These are phyloP conservation scores for Tetradesmus lagerheimii DNA, from an alignment of 139 green algal genomes.

Conservation along the genomic window DNA sequence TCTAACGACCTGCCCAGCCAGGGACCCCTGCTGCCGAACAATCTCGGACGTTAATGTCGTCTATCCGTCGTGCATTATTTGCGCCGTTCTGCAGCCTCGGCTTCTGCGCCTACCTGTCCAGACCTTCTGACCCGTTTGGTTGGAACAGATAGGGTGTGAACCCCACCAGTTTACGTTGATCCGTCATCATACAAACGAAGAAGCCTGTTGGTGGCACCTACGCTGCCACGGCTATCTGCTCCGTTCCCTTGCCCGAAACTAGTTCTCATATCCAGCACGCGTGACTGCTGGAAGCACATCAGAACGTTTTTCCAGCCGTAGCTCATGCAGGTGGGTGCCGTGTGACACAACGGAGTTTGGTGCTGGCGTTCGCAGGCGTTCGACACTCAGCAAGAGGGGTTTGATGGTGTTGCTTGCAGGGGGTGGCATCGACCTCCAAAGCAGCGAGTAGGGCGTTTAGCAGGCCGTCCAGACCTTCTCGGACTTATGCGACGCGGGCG, in stretches of 20 bases:
- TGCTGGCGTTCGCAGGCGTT: neutral
- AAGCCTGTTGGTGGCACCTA: neutral
- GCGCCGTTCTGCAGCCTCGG: neutral
- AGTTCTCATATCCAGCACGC: neutral
- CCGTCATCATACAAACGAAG: neutral
- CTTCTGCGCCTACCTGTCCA: neutral
- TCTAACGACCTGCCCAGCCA: neutral
- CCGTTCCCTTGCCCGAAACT: neutral
- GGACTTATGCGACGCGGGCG: neutral
- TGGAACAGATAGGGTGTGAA: neutral
- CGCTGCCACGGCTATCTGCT: neutral
- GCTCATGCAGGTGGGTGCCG: neutral
- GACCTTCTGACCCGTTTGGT: neutral
- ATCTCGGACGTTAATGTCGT: neutral
- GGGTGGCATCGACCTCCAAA: neutral
- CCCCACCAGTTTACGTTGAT: neutral
- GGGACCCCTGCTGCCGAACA: neutral
- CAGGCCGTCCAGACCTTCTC: neutral
- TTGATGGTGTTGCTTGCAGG: neutral
- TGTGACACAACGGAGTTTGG: neutral
- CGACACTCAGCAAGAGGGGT: conserved; percentile 1
- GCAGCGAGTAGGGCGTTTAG: neutral
- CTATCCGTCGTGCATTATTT: neutral
- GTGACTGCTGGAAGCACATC: neutral
- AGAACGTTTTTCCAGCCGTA: neutral